Evolutionary conservation across 768 basidiomycete genomes (phyloP), one percentile per base, ranked within the genome.

Genomic region (Cystobasidium tubakii): DNA sequence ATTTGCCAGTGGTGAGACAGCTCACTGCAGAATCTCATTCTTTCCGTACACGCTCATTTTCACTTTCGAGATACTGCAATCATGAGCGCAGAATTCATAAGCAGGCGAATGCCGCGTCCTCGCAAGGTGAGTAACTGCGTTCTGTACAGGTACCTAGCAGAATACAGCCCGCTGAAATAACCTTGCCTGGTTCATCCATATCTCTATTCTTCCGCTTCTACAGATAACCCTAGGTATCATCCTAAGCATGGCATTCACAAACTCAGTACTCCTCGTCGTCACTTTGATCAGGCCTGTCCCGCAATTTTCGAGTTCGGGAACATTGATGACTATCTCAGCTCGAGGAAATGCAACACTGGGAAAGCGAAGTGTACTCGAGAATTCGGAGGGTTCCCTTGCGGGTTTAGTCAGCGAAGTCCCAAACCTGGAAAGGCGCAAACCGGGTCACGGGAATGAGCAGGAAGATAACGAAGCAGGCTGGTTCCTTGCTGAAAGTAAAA

Each of bases 231-330:
- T 60, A 4, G 27, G 57, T 60, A 34, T 60, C 29, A 34, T 60
- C 6, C 57, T 60, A 6, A 15, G 29, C 4, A 60, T 60, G 57
- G 57, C 57, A 29, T 60, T 60, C 33, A 60, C 57, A 29, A 60
- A 60, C 33, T 29, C 29, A 29, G 57, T 60, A 15, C 57, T 60
- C 33, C 57, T 60, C 15, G 57, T 60, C 13, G 57, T 60, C 2
- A 60, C 57, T 25, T 25, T 60, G 6, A 25, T 60, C 27, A 25
- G 57, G 29, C 57, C 57, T 15, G 57, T 60, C 21, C 57, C 57
- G 2, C 57, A 60, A 60, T 60, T 60, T 21, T 60, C 57, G 29
- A 29, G 29, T 15, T 60, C 57, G 6, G 57, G 57, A 60, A 60
- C 27, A 2, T 60, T 60, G 33, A 29, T 60, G 25, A 60, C 57